These are phyloP conservation scores for Mucor irregularis DNA, from an alignment of 371 early-diverging fungal genomes.

Conservation along the genomic window DNA sequence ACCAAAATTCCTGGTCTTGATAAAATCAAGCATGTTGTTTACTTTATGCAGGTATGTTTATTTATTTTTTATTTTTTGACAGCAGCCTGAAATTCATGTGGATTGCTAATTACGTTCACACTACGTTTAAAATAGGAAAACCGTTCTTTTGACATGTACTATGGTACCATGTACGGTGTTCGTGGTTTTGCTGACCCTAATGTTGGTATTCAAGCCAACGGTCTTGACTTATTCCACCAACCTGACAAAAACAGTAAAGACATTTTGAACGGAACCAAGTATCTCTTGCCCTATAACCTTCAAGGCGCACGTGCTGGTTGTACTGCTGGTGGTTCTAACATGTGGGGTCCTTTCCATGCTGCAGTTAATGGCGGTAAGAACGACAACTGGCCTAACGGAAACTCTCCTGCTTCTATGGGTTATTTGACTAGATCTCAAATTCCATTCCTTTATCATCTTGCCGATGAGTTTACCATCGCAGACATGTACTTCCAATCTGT, in stretches of 20 bases:
- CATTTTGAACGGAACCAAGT: constrained; percentile 21
- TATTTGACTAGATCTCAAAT: constrained; percentile 24
- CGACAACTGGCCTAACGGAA: constrained; percentile 31
- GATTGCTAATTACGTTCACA: too few relatives aligned
- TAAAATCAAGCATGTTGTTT: constrained; percentile 29
- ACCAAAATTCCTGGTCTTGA: constrained; percentile 15
- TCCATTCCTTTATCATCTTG: constrained; percentile 28
- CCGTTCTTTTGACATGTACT: constrained; percentile 18
- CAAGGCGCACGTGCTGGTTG: constrained; percentile 27
- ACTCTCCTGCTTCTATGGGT: constrained; percentile 27
- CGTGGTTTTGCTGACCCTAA: constrained; percentile 24
- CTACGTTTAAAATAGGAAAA: too few relatives aligned
- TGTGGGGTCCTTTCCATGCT: constrained; percentile 18
- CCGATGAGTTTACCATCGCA: constrained; percentile 29
- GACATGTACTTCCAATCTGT: constrained; percentile 35
- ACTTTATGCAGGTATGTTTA: constrained; percentile 27
- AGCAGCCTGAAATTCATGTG: too few relatives aligned
- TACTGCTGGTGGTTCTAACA: constrained; percentile 16
- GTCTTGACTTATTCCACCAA: constrained; percentile 25
- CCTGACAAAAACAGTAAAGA: constrained; percentile 20
- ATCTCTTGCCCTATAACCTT: constrained; percentile 26
- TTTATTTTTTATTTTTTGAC: too few relatives aligned
- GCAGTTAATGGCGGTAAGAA: constrained; percentile 26
- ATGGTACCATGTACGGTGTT: constrained; percentile 28
- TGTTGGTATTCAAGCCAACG: constrained; percentile 27